Evolutionary conservation across 2,329 filamentous ascomycete genomes (phyloP).

Genomic region (Aureobasidium sp.): DNA sequence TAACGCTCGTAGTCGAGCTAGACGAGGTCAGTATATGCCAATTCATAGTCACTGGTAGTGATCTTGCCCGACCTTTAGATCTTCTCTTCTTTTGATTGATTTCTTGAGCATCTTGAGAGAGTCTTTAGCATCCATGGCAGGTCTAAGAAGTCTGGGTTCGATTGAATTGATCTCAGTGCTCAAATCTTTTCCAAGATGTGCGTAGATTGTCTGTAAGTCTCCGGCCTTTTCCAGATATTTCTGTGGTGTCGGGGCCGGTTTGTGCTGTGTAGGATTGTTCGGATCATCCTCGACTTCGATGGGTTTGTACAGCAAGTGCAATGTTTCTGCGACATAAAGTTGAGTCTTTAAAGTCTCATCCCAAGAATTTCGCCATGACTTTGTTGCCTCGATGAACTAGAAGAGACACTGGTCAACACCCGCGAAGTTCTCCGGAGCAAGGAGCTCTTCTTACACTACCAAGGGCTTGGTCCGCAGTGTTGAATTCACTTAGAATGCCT

Average conservation of each 20-base stretch:
- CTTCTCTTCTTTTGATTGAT: constrained; percentile 77
- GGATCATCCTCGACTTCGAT: constrained; percentile 60
- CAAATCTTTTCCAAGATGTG: constrained; percentile 64
- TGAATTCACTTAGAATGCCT: constrained; percentile 69
- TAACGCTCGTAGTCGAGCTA: constrained; percentile 75
- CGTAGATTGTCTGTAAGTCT: constrained; percentile 59
- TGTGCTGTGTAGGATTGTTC: constrained; percentile 42
- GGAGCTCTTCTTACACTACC: constrained; percentile 48
- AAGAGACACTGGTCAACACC: not conserved
- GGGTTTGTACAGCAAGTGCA: constrained; percentile 68
- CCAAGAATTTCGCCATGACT: constrained; percentile 74
- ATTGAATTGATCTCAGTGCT: constrained; percentile 64
- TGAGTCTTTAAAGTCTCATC: constrained; percentile 52
- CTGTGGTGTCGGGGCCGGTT: constrained; percentile 54
- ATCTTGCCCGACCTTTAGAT: constrained; percentile 29
- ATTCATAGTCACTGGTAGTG: not conserved
- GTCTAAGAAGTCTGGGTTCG: constrained; percentile 61
- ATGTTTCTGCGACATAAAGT: constrained; percentile 57
- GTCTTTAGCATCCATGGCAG: constrained; percentile 62
- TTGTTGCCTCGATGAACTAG: constrained; percentile 62
- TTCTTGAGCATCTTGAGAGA: constrained; percentile 67
- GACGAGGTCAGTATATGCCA: constrained; percentile 26
- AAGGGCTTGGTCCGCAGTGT: constrained; percentile 69
- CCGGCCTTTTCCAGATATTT: constrained; percentile 57
- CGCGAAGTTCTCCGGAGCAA: not conserved